These are phyloP conservation scores for Termitomyces sp. DNA, from an alignment of 768 basidiomycete genomes.

Conservation along the genomic window DNA sequence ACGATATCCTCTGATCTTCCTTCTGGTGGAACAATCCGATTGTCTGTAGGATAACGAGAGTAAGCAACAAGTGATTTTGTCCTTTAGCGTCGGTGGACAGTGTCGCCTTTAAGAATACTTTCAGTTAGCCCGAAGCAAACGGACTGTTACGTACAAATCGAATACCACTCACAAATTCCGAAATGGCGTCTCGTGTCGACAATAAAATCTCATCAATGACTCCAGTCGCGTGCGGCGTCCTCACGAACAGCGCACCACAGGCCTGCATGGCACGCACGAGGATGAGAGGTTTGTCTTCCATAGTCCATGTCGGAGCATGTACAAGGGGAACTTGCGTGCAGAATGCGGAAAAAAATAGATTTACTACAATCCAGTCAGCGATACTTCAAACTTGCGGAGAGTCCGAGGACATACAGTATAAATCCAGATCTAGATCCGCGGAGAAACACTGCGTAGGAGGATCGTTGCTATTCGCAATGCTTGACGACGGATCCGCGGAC, in stretches of 20 bases:
- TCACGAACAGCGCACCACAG: constrained; percentile 55
- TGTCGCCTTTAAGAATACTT: constrained; percentile 27
- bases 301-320: constrained; percentile 48
- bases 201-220: constrained; percentile 41
- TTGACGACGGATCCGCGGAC: constrained; percentile 9
- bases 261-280: constrained; percentile 54
- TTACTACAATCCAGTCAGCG: constrained; percentile 26
- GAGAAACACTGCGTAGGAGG: constrained; percentile 17
- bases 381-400: not conserved
- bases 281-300: constrained; percentile 41
- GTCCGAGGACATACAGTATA: constrained; percentile 43
- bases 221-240: constrained; percentile 37
- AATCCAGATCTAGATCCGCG: constrained; percentile 45
- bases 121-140: constrained; percentile 9
- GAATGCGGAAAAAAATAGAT: constrained; percentile 51
- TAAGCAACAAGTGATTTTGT: constrained; percentile 37
- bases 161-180: constrained; percentile 45
- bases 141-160: not conserved
- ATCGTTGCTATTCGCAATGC: not conserved
- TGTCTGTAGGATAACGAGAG: constrained; percentile 48
- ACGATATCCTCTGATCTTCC: constrained; percentile 38
- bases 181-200: constrained; percentile 40
- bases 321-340: constrained; percentile 49
- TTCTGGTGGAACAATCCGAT: constrained; percentile 52
- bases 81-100: constrained; percentile 27